Percentiles rank a stretch among this genome's conserved stretches.
phyloP scores from a whole-genome alignment of 305 asterid genomes.

The Fraxinus albicans region DNA sequence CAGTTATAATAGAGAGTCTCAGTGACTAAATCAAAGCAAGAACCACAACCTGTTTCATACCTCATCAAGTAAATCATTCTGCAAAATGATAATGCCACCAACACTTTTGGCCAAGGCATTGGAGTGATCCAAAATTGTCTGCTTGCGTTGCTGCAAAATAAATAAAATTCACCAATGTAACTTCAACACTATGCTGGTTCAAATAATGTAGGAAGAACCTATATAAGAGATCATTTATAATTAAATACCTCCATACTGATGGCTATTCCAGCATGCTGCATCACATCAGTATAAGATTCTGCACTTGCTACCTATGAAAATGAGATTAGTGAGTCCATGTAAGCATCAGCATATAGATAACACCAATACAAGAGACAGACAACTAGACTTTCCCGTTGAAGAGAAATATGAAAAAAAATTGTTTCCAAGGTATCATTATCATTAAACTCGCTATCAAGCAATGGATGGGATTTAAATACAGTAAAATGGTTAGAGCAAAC shows the following conservation, averaged over 20 bases:
- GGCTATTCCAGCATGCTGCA: slow-evolving; percentile 73
- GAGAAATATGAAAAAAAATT: background rate
- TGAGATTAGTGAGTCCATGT: slow-evolving; percentile 6
- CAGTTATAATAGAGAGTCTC: slow-evolving; percentile 22
- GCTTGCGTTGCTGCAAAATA: slow-evolving; percentile 71
- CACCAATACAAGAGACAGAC: slow-evolving; percentile 13
- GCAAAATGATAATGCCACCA: slow-evolving; percentile 61
- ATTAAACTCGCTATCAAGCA: background rate
- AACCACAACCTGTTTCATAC: slow-evolving; percentile 34
- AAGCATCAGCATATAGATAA: slow-evolving; percentile 8
- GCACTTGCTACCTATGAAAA: slow-evolving; percentile 63
- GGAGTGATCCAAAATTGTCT: slow-evolving; percentile 56
- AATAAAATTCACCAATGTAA: slow-evolving; percentile 10
- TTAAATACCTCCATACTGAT: slow-evolving; percentile 64
- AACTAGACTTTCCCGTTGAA: slow-evolving; percentile 6
- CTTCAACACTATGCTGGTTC: slow-evolving; percentile 9
- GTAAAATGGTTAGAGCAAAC: background rate
- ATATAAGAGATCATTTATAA: slow-evolving; percentile 12
- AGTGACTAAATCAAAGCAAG: slow-evolving; percentile 14
- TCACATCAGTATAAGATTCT: slow-evolving; percentile 63
- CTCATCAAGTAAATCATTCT: slow-evolving; percentile 78
- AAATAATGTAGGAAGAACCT: background rate
- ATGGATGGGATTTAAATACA: background rate
- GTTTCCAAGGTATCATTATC: background rate
- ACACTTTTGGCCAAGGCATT: slow-evolving; percentile 60